Evolutionary conservation across 2,329 filamentous ascomycete genomes (phyloP), one percentile per base, ranked within the genome.

Genomic region (Xylaria sp.): DNA sequence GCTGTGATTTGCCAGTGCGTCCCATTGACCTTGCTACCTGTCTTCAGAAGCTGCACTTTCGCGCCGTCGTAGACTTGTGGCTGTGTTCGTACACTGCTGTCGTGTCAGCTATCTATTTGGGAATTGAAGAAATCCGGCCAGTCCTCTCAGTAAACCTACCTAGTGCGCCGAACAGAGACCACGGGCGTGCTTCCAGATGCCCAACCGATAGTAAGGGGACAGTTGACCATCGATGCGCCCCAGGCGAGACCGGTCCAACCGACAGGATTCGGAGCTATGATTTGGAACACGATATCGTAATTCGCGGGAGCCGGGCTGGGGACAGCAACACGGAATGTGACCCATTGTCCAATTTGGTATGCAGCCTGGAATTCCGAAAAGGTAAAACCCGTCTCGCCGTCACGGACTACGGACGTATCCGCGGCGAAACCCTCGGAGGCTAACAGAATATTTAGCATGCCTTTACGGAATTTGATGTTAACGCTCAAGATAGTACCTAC

Each of bases 141-240:
- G 13, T 4, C 13, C 3, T 59, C 15, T 53, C n/a, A 11, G 28
- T 54, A 15, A 15, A 80, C 83, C 66, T 75, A 85, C 83, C 79
- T 82, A 6, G 83, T 82, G 72, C 82, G 82, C 33, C 83, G 79
- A 0, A 82, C 80, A 0, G 82, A 83, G 13, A 81, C 76, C 1
- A 83, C 79, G 11, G 79, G 80, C 17, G 74, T 79, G 15, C 75
- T 79, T 28, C 80, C 82, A 71, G 82, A 83, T 44, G 77, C 73
- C 83, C 83, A 85, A 4, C 78, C 80, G 33, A 86, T 74, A 4
- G 82, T 79, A 1, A 86, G 75, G 1, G 84, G 83, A 67, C 82
- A 82, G 74, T 83, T 83, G 0, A 81, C 80, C 84, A 85, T 85
- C 40, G 80, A 79, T 4, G 83, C 83, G n/a, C 83, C 83, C 83